phyloP scores from a whole-genome alignment of 106 monocot genomes.

The Dendrobium officinale region DNA sequence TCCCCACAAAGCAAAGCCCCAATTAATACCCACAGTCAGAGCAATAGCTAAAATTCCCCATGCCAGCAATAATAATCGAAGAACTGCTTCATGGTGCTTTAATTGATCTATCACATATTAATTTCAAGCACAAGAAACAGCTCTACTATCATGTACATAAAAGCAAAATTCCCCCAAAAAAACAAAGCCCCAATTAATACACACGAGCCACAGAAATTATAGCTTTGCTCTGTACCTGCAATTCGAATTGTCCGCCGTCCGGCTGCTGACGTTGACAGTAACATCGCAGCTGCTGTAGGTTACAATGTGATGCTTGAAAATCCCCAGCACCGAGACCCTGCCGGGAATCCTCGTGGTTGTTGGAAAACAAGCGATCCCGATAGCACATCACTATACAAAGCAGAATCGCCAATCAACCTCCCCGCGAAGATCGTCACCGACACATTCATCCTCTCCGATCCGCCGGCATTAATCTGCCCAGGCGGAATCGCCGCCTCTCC shows the following conservation, averaged over 20 bases:
- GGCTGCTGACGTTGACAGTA: constrained; percentile 17
- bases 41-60: no score
- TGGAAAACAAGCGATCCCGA: constrained; percentile 39
- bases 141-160: not conserved
- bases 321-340: constrained; percentile 43
- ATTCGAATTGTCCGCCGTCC: constrained; percentile 23
- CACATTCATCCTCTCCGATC: constrained; percentile 26
- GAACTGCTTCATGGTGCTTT: no score
- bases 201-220: constrained; percentile 5
- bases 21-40: no score
- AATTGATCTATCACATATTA: no score
- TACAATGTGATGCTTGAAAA: constrained; percentile 56
- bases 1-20: no score
- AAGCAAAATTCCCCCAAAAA: not conserved
- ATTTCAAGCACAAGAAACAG: not conserved
- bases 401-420: constrained; percentile 24
- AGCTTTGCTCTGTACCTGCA: constrained; percentile 64
- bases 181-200: not conserved
- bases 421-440: constrained; percentile 42
- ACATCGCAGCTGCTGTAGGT: constrained; percentile 55
- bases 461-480: constrained; percentile 40
- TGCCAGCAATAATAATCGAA: no score
- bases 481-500: constrained; percentile 61
- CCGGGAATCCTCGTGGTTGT: constrained; percentile 57
- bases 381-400: constrained; percentile 34